These are phyloP conservation scores for Decorospora gaudefroyi DNA, from an alignment of 2,329 filamentous ascomycete genomes.

Conservation along the genomic window DNA sequence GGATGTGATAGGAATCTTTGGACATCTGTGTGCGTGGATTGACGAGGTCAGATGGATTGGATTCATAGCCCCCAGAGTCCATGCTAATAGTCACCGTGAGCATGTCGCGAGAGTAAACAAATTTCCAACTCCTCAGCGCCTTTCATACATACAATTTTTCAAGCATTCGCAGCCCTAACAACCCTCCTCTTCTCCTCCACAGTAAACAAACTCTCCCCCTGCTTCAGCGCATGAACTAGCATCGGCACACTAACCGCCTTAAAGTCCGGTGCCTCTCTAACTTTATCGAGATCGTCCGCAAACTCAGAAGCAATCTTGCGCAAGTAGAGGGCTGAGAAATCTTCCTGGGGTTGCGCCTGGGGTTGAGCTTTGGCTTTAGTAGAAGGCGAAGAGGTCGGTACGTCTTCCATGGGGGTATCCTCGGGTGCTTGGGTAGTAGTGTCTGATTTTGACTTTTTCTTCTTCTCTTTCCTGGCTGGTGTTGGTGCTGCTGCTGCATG, in stretches of 20 bases:
- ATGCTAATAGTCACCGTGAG: background rate
- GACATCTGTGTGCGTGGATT: background rate
- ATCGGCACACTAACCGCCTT: constrained; percentile 64
- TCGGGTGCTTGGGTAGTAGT: constrained; percentile 7
- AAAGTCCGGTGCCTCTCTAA: constrained; percentile 72
- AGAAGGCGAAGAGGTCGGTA: constrained; percentile 8
- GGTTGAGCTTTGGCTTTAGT: constrained; percentile 7
- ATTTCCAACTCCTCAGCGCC: constrained; percentile 20
- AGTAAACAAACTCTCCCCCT: constrained; percentile 67
- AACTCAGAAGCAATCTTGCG: constrained; percentile 71
- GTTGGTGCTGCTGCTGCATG: constrained; percentile 12
- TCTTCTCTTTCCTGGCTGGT: constrained; percentile 21
- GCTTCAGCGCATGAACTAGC: constrained; percentile 69
- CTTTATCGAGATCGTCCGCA: constrained; percentile 72
- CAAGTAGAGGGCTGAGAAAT: constrained; percentile 70
- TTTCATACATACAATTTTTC: constrained; percentile 7
- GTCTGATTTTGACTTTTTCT: constrained; percentile 16
- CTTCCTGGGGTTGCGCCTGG: constrained; percentile 21
- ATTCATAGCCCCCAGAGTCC: background rate
- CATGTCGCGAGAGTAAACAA: background rate
- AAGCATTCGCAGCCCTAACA: constrained; percentile 27
- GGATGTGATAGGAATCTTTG: background rate
- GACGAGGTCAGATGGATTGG: background rate
- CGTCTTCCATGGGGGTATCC: constrained; percentile 30
- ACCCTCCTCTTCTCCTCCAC: constrained; percentile 57